These are phyloP conservation scores for Chiua virens DNA, from an alignment of 768 basidiomycete genomes.

Conservation along the genomic window DNA sequence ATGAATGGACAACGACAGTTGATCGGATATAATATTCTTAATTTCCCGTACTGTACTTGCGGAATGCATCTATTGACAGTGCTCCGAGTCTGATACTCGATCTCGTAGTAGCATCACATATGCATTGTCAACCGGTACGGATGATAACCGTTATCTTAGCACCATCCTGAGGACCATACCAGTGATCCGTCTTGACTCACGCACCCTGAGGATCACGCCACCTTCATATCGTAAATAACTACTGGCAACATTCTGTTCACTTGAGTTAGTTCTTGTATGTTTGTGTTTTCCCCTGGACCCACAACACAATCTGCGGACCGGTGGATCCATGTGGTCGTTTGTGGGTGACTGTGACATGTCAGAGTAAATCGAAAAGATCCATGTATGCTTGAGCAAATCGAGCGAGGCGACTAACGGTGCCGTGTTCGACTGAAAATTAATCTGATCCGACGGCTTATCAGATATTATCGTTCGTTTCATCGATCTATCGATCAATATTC, in stretches of 20 bases:
- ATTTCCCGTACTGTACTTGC: background rate
- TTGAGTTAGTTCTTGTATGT: background rate
- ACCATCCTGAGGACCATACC: background rate
- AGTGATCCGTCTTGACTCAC: background rate
- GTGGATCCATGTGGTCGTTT: background rate
- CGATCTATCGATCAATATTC: background rate
- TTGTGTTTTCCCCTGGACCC: constrained; percentile 15
- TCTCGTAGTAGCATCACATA: background rate
- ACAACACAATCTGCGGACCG: constrained; percentile 7
- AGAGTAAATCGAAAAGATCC: background rate
- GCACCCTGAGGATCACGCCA: constrained; percentile 17
- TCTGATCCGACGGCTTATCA: background rate
- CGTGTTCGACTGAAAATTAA: background rate
- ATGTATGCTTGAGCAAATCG: background rate
- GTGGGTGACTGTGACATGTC: constrained; percentile 6
- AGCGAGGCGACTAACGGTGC: background rate
- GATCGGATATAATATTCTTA: background rate
- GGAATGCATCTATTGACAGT: background rate
- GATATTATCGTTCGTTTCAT: constrained; percentile 6
- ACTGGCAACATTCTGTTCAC: constrained; percentile 8
- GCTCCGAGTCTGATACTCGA: background rate
- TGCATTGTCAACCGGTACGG: constrained; percentile 1
- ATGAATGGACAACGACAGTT: too few species aligned
- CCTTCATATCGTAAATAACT: constrained; percentile 1
- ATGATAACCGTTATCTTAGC: constrained; percentile 15